Base-by-base conservation (phyloP, 768 basidiomycete genomes). In the Russula earlei region DNA sequence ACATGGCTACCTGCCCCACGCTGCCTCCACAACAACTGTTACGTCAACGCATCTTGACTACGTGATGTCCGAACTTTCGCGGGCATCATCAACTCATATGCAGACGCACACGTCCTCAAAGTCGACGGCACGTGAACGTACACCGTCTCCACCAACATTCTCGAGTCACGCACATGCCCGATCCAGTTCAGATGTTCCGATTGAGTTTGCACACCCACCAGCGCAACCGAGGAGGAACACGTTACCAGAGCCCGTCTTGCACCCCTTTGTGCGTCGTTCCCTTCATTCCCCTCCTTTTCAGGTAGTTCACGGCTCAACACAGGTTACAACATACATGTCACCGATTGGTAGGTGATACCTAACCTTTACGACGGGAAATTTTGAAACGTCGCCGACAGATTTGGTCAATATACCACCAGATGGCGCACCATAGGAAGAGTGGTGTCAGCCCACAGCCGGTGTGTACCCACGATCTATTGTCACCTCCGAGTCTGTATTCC, bases 1-100 rank as follows among this genome's bases (percentile, higher is more conserved):
- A 68, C 71, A 77, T 5, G 85, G 83, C 2, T 84, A 85, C 70
- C 75, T 70, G 54, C 73, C 76, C 22, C 77, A 76, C 47, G 58
- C 56, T 17, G 52, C 65, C 20, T 65, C 66, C 25, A 58, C 51
- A 0, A 25, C 52, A 11, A 46, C 61, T 3, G 43, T 65, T 17
- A 29, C 57, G 57, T 27, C 65, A 62, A 52, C 62, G 38, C 33
- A 43, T 19, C 11, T 38, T 15, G 5, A 9, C 17, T 43, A 49
- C 60, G 36, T 29, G 11, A 45, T 55, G 17, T 27, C 38, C 10
- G 60, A 56, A 9, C 22, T 53, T 19, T 19, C 14, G 10, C 50
- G 27, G 36, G 17, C 37, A 2, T 24, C 59, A 9, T 24, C 59
- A 9, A 25, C 40, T 17, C 34, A 38, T 11, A 34, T 24, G 19